Conservation (phyloP, 2,329 filamentous ascomycete species). For the Amesomyces nigricolor region DNA sequence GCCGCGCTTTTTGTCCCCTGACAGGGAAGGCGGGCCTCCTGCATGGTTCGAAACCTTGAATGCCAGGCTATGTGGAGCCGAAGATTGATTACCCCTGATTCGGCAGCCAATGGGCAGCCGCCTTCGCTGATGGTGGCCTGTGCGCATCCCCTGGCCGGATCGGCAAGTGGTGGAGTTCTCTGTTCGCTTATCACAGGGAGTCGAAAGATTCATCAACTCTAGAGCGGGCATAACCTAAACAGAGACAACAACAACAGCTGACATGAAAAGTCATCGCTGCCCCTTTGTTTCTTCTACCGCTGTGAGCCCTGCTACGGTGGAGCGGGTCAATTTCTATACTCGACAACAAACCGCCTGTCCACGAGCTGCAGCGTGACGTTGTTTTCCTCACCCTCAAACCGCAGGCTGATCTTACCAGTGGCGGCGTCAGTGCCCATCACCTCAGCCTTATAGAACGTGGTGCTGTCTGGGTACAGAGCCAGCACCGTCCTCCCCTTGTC, state of each 20-base stretch:
- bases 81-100: slow-evolving; percentile 21
- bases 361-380: slow-evolving; percentile 69
- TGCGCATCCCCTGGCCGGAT: neutral
- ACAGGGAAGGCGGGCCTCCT: slow-evolving; percentile 7
- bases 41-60: slow-evolving; percentile 17
- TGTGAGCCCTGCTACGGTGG: neutral
- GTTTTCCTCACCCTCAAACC: slow-evolving; percentile 76
- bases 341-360: slow-evolving; percentile 69
- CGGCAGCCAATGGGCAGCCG: slow-evolving; percentile 11
- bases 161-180: neutral
- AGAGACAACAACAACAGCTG: too few relatives aligned
- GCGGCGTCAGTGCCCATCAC: slow-evolving; percentile 61
- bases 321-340: slow-evolving; percentile 42
- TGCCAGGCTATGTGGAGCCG: slow-evolving; percentile 3
- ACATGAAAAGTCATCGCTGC: too few relatives aligned
- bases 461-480: slow-evolving; percentile 76
- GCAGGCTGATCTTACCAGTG: slow-evolving; percentile 54
- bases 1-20: slow-evolving; percentile 16
- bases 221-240: too few relatives aligned
- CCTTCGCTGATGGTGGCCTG: neutral
- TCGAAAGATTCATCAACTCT: too few relatives aligned
- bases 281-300: neutral
- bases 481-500: slow-evolving; percentile 67
- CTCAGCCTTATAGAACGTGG: slow-evolving; percentile 79
- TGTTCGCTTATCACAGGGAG: neutral